Base-by-base conservation (phyloP, 345 rosid species). In the Geranium brycei region DNA sequence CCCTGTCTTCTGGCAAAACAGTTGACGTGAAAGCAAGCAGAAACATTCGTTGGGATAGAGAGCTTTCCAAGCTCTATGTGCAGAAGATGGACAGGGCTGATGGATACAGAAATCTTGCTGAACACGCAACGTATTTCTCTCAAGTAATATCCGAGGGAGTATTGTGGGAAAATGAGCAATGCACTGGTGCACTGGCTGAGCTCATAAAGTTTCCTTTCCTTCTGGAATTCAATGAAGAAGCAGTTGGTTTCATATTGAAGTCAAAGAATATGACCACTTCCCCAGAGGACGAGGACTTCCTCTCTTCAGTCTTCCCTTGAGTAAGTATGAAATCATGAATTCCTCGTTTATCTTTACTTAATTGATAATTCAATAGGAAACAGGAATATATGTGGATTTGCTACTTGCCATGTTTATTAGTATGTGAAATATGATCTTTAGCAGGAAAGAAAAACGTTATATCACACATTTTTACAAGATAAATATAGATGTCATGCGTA, bases 31-130 rank as follows among this genome's bases (percentile, higher is more conserved):
- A 19, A 10, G 72, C 79, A 7, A 73, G 72, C 67, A 56, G 59
- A 60, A 73, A 70, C 83, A 60, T 77, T 17, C 81, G 82, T 17
- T 86, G 91, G 91, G 85, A 86, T 11, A 81, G 66, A 70, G 80
- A 71, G 76, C 64, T 64, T 23, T 73, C 73, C 1, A 76, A 73
- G 57, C 32, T 86, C 35, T 77, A 71, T 64, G 63, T 66, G n/a
- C 82, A 80, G 79, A 81, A 76, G 78, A 31, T 76, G 47, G 78
- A 77, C 51, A 57, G 66, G 64, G 57, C 69, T 23, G 47, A 69
- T 11, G 79, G 83, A 4, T 59, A 69, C 41, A 79, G 69, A 62
- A 66, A 58, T 66, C 70, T 65, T 16, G 68, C 83, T 19, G 78
- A 80, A 59, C 81, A 78, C 64, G 90, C 87, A 14, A 73, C 83